Conservation (phyloP, 31 red algal genomes). For the Porphyra umbilicalis region DNA sequence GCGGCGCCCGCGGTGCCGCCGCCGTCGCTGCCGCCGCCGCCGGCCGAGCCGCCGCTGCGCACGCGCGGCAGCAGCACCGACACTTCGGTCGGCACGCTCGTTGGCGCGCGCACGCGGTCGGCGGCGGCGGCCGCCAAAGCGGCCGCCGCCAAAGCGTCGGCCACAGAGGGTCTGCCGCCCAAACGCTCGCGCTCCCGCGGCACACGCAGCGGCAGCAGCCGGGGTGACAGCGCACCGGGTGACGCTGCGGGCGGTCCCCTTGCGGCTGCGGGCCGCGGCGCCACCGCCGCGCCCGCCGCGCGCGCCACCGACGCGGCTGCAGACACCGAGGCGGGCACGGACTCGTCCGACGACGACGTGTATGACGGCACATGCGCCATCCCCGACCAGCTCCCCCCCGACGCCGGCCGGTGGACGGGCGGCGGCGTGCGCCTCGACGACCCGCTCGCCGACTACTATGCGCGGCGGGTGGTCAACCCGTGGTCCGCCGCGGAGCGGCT, state of each 20-base stretch:
- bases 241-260: too few species aligned
- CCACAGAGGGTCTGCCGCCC: too few species aligned
- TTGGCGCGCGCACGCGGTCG: background rate
- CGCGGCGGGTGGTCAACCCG: constrained; percentile 65
- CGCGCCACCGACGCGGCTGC: too few species aligned
- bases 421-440: constrained; percentile 61
- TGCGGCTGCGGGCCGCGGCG: too few species aligned
- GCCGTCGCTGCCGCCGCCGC: background rate
- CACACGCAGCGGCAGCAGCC: too few species aligned
- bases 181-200: too few species aligned
- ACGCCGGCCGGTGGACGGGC: constrained; percentile 10
- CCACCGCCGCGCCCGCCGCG: too few species aligned
- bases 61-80: background rate
- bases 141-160: background rate
- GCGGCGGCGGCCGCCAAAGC: background rate
- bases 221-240: too few species aligned
- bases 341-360: too few species aligned
- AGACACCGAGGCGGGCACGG: too few species aligned
- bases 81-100: background rate
- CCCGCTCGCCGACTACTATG: constrained; percentile 49
- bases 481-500: constrained; percentile 79
- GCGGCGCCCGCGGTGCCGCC: too few species aligned
- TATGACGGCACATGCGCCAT: too few species aligned
- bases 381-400: constrained; percentile 5
- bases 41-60: background rate